Base-by-base conservation (phyloP, 2,329 filamentous ascomycete genomes). In the Alternaria arborescens region DNA sequence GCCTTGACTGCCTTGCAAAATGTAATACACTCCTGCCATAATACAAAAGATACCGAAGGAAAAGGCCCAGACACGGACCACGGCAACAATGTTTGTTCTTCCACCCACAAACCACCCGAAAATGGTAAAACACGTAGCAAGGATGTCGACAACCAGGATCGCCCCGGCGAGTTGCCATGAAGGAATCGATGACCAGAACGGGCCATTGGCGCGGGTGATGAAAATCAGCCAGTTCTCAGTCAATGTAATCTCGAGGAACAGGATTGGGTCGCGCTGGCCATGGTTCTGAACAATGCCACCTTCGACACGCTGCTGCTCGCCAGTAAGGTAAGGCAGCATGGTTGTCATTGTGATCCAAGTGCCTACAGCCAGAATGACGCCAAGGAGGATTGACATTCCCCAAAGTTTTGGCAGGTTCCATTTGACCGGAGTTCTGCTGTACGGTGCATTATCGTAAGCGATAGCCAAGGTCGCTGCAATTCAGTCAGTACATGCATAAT, bases 191-290 rank as follows among this genome's bases (percentile, higher is more conserved):
- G 91, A 93, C 92, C 92, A 96, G 86, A 96, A 94, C 55, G 92
- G 92, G 74, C 93, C 92, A 81, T 94, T 94, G 82, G 92, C 91
- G 85, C 93, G 92, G 67, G 93, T 97, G 82, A 97, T 94, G 85
- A 97, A 96, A 81, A 97, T 97, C 53, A 97, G 87, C 93, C 93
- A 97, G 84, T 96, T 97, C 86, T 97, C 92, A 62, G 93, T 94
- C 55, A 97, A 87, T 12, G 91, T 92, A 79, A 97, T 92, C 82
- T 97, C 88, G 38, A 97, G 89, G 87, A 97, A 97, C 74, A 97
- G 82, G 60, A 97, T 89, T 71, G 89, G 88, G 71, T 97, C 92
- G 56, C 91, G 83, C 77, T 89, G 87, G 86, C 93, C 93, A 72
- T 90, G 91, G 83, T 95, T 94, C 85, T 97, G 91, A 68, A 94